Evolutionary conservation across 2,329 filamentous ascomycete species (phyloP), one percentile per base, ranked within the genome.

Genomic region (Fusarium nodosum): DNA sequence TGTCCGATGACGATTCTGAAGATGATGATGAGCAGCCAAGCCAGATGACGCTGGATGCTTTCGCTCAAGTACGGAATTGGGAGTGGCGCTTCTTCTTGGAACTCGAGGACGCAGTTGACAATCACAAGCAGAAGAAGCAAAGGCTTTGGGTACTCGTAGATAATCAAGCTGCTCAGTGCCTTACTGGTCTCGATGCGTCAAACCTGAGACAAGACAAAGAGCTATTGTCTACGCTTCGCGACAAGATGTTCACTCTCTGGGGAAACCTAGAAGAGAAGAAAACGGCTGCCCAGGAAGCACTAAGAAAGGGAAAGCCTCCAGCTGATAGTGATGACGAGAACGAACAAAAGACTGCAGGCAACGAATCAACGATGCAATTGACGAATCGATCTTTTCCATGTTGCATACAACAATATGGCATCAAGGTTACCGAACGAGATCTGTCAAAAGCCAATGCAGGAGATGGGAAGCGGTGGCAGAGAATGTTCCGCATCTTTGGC

Each of bases 41-140:
- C 8, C 39, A 53, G 16, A 68, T 62, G 46, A 74, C 60, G 6
- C 57, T 75, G 15, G 62, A 74, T 28, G 69, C 70, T 6, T 76
- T 73, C n/a, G 45, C 76, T 8, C 39, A 30, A 12, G 76, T 69
- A 26, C 61, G 60, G 15, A 74, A 77, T 10, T 97, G 93, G 92
- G 89, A 96, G 77, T 97, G 94, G 94, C 86, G 87, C 16, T 97
- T 97, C 78, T 88, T 87, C 24, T 84, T 98, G 26, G 84, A 91
- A 15, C 86, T 97, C 2, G 92, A 97, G 78, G 92, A 94, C 68
- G 89, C 87, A 0, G 75, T 80, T 7, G 77, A 65, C 73, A 44
- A 67, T 71, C 33, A 57, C 28, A 60, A 72, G 24, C 75, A 57
- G 70, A 74, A 77, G 16, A 85, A 82, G 16, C 76, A 84, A 9